A percentile compares a stretch with the other conserved stretches of the same genome.
Conservation (phyloP, 2,329 filamentous ascomycete genomes). For the Fusarium torreyae region DNA sequence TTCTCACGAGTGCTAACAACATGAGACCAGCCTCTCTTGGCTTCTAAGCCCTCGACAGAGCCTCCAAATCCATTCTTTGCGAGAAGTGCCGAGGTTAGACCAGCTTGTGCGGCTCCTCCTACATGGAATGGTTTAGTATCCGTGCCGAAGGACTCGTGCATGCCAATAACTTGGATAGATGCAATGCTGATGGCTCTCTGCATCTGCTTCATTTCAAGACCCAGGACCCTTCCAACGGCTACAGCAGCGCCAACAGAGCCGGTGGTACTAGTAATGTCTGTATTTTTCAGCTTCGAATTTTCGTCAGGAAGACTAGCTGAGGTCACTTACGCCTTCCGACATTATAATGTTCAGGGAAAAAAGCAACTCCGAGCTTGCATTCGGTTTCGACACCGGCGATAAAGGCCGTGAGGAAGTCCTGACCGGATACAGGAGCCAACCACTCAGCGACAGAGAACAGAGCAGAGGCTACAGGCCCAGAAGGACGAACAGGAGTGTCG, state of each 20-base stretch:
- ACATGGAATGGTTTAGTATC: constrained; percentile 16
- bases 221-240: constrained; percentile 1
- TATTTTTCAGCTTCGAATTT: not conserved
- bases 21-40: constrained; percentile 7
- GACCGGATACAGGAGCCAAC: not conserved
- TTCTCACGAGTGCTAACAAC: constrained; percentile 1
- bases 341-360: constrained; percentile 10
- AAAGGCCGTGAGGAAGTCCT: constrained; percentile 8
- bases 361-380: constrained; percentile 10
- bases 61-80: constrained; percentile 12
- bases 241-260: constrained; percentile 10
- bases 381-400: constrained; percentile 5
- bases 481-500: constrained; percentile 13
- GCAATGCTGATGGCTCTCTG: constrained; percentile 12
- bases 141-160: constrained; percentile 8
- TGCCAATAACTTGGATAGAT: constrained; percentile 10
- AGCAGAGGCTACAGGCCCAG: constrained; percentile 9
- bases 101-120: constrained; percentile 6
- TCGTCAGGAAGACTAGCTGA: not conserved
- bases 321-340: constrained; percentile 10
- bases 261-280: constrained; percentile 11
- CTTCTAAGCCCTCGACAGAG: constrained; percentile 1
- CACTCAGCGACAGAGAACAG: constrained; percentile 7
- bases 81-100: constrained; percentile 5
- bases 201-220: constrained; percentile 4